Percentiles rank a stretch among this genome's conserved stretches.
Conservation (phyloP, 306 rosid species). For the Quillaja saponaria region DNA sequence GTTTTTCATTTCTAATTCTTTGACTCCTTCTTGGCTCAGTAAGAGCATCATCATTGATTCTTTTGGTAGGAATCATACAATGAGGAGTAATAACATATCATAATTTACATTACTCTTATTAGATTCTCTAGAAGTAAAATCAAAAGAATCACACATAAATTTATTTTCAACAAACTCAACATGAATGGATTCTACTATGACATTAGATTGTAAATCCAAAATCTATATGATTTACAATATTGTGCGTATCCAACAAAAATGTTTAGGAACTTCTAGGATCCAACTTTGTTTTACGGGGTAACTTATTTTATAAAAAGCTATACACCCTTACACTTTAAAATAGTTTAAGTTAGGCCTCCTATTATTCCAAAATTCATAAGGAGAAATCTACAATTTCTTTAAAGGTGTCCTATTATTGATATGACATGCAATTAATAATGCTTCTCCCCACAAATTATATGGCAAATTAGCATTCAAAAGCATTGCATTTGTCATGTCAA, state of each 20-base stretch:
- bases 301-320: background rate
- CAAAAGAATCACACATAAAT: background rate
- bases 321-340: background rate
- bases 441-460: no score
- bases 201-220: background rate
- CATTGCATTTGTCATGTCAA: conserved; percentile 9
- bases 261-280: background rate
- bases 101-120: no score
- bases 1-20: background rate
- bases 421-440: background rate
- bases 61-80: no score
- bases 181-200: background rate
- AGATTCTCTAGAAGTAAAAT: background rate
- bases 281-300: background rate
- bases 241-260: no score
- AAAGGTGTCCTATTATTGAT: background rate
- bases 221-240: background rate
- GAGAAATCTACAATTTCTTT: background rate
- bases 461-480: background rate
- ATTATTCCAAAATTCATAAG: background rate
- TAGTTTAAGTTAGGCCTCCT: background rate
- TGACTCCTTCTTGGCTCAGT: background rate
- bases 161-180: background rate
- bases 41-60: background rate
- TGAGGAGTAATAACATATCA: no score